These are phyloP conservation scores for Pyrenophora teres DNA, from an alignment of 2,329 filamentous ascomycete species.

Conservation along the genomic window DNA sequence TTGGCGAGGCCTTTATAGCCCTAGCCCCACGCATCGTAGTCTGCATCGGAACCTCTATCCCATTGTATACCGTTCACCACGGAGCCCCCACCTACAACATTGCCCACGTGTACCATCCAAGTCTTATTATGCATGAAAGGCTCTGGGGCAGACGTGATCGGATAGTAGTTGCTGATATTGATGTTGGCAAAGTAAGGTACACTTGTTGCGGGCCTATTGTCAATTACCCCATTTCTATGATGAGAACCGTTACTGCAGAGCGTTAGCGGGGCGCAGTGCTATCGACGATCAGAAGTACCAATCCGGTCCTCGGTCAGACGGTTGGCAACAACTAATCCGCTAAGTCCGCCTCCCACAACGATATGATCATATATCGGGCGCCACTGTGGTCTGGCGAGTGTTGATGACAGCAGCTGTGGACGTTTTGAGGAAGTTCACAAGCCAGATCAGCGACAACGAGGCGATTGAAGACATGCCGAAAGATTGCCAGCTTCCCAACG, in stretches of 20 bases:
- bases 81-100: constrained; percentile 40
- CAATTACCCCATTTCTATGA: constrained; percentile 23
- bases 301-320: constrained; percentile 18
- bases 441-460: not conserved
- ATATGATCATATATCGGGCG: constrained; percentile 21
- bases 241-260: constrained; percentile 16
- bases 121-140: constrained; percentile 28
- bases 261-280: not conserved
- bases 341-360: constrained; percentile 27
- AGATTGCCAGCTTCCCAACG: not conserved
- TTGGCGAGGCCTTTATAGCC: constrained; percentile 54
- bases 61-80: constrained; percentile 44
- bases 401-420: not conserved
- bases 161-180: constrained; percentile 17
- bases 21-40: constrained; percentile 63
- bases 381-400: not conserved
- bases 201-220: constrained; percentile 11
- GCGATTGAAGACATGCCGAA: not conserved
- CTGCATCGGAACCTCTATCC: constrained; percentile 34
- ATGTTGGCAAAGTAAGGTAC: constrained; percentile 17
- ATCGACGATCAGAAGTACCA: not conserved
- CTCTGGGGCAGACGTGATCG: constrained; percentile 21
- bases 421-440: not conserved
- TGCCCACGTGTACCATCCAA: constrained; percentile 25
- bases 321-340: constrained; percentile 25